Evolutionary conservation across 208 protist genomes (phyloP).

Genomic region (Trypanosoma caninum): DNA sequence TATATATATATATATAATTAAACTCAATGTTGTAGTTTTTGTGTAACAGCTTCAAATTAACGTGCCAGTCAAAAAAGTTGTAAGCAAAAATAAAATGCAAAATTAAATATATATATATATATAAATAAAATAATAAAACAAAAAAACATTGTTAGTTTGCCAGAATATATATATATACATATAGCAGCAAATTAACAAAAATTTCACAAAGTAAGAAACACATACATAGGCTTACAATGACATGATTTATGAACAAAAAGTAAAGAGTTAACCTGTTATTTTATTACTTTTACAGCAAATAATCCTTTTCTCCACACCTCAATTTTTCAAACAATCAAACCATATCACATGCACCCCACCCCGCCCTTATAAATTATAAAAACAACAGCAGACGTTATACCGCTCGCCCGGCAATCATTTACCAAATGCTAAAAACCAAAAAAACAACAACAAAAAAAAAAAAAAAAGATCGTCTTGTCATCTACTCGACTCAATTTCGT

Average conservation of each 20-base stretch:
- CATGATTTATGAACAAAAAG: too few relatives aligned
- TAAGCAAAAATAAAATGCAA: not conserved
- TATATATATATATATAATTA: too few relatives aligned
- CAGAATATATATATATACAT: not conserved
- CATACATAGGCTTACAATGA: not conserved
- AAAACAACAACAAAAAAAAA: not conserved
- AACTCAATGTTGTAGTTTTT: too few relatives aligned
- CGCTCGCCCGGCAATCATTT: too few relatives aligned
- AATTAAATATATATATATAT: not conserved
- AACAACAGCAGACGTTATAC: too few relatives aligned
- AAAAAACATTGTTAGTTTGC: too few relatives aligned
- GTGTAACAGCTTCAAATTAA: too few relatives aligned
- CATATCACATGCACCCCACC: too few relatives aligned
- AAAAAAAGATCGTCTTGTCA: not conserved
- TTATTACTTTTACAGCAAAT: not conserved
- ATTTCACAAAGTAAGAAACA: not conserved
- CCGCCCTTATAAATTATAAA: not conserved
- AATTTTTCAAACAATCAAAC: not conserved
- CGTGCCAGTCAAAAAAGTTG: not conserved
- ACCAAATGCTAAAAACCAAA: not conserved
- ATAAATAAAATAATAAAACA: not conserved
- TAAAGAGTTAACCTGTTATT: too few relatives aligned
- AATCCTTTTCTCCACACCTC: not conserved
- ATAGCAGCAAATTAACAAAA: not conserved
- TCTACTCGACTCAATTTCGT: constrained; percentile 32